phyloP scores from a whole-genome alignment of 179 eudicot genomes.

The Monotropa hypopitys region DNA sequence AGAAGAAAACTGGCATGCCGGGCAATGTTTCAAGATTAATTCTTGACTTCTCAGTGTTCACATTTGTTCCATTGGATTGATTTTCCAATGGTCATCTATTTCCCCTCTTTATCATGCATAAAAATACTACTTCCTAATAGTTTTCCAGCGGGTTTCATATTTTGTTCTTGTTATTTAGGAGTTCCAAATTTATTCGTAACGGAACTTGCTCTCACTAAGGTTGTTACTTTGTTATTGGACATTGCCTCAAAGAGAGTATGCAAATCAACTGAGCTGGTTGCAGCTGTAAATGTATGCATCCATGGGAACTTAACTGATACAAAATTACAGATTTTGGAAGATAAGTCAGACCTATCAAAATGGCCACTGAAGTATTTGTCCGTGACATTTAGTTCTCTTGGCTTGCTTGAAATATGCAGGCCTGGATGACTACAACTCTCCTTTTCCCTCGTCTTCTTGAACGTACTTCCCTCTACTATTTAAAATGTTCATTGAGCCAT shows the following conservation, averaged over 20 bases:
- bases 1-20: background rate
- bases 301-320: background rate
- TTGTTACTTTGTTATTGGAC: background rate
- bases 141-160: background rate
- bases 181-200: background rate
- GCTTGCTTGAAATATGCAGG: constrained; percentile 99
- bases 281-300: background rate
- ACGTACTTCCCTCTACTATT: constrained; percentile 2
- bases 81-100: background rate
- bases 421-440: constrained; percentile 7
- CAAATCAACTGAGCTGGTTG: background rate
- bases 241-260: background rate
- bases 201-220: background rate
- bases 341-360: constrained; percentile 70
- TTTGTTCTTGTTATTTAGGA: background rate
- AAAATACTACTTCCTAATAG: background rate
- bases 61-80: background rate
- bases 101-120: background rate
- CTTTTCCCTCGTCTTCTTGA: background rate
- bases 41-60: background rate
- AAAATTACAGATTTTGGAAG: constrained; percentile 51
- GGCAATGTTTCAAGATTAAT: background rate
- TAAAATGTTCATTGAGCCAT: constrained; percentile 1
- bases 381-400: constrained; percentile 83
- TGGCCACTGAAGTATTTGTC: constrained; percentile 91